A percentile compares a stretch with the other conserved stretches of the same genome.
Conservation (phyloP, 345 rosid genomes). For the Firmiana major region DNA sequence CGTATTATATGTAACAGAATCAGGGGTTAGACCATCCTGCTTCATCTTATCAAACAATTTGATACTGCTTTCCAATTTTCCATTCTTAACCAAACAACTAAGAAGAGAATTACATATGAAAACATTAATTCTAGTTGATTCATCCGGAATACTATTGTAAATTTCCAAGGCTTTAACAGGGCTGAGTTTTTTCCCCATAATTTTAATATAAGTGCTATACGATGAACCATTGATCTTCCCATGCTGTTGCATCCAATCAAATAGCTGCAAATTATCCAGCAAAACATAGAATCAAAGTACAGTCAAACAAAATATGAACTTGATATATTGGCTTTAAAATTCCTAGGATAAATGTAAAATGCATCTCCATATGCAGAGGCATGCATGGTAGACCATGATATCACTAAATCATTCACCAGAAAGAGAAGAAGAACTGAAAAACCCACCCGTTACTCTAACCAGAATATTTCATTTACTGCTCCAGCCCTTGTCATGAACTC, state of each 20-base stretch:
- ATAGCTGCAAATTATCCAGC: constrained; percentile 53
- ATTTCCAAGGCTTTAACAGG: constrained; percentile 68
- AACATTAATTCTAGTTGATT: constrained; percentile 58
- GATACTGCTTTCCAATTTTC: constrained; percentile 57
- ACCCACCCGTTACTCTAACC: not conserved
- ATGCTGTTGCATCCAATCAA: constrained; percentile 83
- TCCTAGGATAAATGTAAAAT: not conserved
- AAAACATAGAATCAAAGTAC: not conserved
- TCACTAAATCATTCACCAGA: not conserved
- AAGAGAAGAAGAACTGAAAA: not conserved
- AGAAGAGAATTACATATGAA: constrained; percentile 79
- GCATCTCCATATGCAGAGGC: not conserved
- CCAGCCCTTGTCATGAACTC: too few species aligned
- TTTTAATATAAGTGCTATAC: constrained; percentile 73
- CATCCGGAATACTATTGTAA: constrained; percentile 62
- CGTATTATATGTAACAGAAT: constrained; percentile 74
- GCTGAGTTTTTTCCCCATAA: constrained; percentile 52
- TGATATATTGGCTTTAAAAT: not conserved
- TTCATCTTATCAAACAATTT: constrained; percentile 85
- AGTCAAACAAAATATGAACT: not conserved
- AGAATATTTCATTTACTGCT: not conserved
- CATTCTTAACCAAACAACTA: constrained; percentile 70
- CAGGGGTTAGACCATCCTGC: constrained; percentile 80
- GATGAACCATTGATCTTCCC: constrained; percentile 63
- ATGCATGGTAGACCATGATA: not conserved